A percentile compares a stretch with the other conserved stretches of the same genome.
Evolutionary conservation across 1,284 basidiomycete genomes (phyloP).

Genomic region (Stereum hirsutum): DNA sequence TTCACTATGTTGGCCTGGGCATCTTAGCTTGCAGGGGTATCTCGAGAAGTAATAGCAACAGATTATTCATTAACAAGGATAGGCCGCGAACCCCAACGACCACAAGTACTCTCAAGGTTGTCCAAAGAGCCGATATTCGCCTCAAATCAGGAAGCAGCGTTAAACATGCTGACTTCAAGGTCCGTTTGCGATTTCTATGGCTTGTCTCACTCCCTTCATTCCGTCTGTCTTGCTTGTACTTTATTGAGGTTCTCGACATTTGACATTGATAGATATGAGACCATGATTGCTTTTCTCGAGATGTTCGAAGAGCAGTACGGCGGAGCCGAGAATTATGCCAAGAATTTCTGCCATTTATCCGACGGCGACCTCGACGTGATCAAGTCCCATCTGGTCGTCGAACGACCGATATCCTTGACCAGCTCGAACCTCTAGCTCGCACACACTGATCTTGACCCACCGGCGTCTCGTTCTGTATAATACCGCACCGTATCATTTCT

Average conservation of each 20-base stretch:
- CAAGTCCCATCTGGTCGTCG: conserved; percentile 40
- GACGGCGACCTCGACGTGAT: conserved; percentile 53
- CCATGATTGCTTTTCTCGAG: conserved; percentile 59
- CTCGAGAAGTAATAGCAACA: conserved; percentile 50
- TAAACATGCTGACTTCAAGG: conserved; percentile 74
- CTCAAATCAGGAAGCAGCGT: conserved; percentile 57
- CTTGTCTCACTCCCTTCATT: neutral
- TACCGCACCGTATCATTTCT: too few species aligned
- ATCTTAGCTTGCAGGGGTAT: conserved; percentile 57
- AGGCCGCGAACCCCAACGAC: conserved; percentile 66
- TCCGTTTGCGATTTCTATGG: conserved; percentile 19
- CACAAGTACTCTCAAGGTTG: conserved; percentile 56
- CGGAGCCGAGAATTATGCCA: conserved; percentile 58
- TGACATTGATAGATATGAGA: conserved; percentile 42
- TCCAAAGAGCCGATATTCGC: conserved; percentile 63
- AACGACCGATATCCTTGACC: too few species aligned
- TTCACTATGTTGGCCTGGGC: neutral
- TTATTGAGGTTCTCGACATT: neutral
- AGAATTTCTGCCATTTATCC: conserved; percentile 39
- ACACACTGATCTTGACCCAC: too few species aligned
- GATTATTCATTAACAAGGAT: conserved; percentile 70
- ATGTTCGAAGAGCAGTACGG: conserved; percentile 54
- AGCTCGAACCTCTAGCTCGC: too few species aligned
- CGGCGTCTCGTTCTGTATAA: too few species aligned
- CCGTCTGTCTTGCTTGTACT: conserved; percentile 5